Conservation (phyloP, 192 early-diverging fungal genomes). For the Dissophora globulifera region DNA sequence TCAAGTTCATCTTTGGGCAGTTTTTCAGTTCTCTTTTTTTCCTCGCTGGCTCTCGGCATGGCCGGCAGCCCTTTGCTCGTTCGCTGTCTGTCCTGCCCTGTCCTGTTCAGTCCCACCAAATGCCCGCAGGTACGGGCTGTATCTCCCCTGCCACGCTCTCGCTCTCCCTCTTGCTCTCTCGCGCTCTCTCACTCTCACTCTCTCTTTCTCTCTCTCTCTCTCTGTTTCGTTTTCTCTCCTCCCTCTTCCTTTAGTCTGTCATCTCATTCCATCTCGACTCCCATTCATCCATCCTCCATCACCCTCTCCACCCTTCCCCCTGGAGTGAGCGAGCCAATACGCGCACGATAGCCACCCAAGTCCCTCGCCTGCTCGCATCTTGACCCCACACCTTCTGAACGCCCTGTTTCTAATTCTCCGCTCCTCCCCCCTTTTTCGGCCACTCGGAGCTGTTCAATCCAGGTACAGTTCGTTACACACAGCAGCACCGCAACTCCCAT, state of each 20-base stretch:
- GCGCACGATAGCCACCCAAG: no score
- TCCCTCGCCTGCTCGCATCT: no score
- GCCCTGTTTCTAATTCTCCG: background rate
- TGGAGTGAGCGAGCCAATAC: background rate
- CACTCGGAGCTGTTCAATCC: background rate
- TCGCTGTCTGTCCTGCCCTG: background rate
- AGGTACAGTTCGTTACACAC: no score
- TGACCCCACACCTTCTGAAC: background rate
- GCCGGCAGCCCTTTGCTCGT: background rate
- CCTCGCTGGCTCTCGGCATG: background rate
- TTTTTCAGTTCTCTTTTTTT: background rate
- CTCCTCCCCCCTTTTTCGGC: background rate
- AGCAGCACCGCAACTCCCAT: background rate
- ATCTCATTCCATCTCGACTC: background rate
- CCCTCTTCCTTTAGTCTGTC: background rate
- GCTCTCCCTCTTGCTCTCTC: background rate
- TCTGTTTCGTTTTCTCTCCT: background rate
- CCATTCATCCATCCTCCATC: background rate
- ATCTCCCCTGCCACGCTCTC: background rate
- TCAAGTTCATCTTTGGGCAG: constrained; percentile 3
- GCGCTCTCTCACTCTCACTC: background rate
- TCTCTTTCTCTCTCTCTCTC: background rate
- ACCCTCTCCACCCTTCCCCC: background rate
- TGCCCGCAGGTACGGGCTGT: background rate
- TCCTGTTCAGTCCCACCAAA: no score